phyloP scores from a whole-genome alignment of 139 green algal species.

The Nannochloris sp. region DNA sequence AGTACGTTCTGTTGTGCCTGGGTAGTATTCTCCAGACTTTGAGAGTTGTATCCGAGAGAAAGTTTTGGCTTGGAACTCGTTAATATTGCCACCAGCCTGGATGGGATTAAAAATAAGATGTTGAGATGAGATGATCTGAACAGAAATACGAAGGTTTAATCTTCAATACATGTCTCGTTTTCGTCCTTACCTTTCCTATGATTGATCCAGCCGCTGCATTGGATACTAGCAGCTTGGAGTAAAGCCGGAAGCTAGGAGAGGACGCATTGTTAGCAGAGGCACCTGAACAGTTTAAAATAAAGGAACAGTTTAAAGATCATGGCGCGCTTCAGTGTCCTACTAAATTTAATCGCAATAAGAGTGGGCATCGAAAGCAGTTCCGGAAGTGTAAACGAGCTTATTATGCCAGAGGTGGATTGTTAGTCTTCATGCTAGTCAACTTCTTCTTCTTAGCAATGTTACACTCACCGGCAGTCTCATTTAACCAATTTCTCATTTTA shows the following conservation, averaged over 20 bases:
- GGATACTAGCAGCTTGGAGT: slow-evolving; percentile 62
- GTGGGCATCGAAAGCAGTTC: too few species aligned
- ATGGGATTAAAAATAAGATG: neutral
- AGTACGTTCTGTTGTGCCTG: slow-evolving; percentile 63
- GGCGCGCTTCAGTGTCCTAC: too few species aligned
- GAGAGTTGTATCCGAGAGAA: slow-evolving; percentile 58
- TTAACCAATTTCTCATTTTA: too few species aligned
- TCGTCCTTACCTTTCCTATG: slow-evolving; percentile 43
- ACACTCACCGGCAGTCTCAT: too few species aligned
- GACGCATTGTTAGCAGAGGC: too few species aligned
- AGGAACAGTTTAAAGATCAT: too few species aligned
- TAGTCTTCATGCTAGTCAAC: too few species aligned
- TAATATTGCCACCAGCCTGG: slow-evolving; percentile 65
- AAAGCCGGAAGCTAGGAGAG: slow-evolving; percentile 1
- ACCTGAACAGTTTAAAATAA: too few species aligned
- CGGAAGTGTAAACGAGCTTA: too few species aligned
- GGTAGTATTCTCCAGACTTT: slow-evolving; percentile 47
- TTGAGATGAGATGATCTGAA: neutral
- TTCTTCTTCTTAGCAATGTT: too few species aligned
- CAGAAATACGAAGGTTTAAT: neutral
- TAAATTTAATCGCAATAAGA: too few species aligned
- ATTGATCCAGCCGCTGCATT: slow-evolving; percentile 64
- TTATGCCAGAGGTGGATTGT: too few species aligned
- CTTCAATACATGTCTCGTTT: neutral
- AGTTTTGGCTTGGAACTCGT: slow-evolving; percentile 57